Evolutionary conservation across 1,284 basidiomycete genomes (phyloP).

Genomic region (Cerrena zonata): DNA sequence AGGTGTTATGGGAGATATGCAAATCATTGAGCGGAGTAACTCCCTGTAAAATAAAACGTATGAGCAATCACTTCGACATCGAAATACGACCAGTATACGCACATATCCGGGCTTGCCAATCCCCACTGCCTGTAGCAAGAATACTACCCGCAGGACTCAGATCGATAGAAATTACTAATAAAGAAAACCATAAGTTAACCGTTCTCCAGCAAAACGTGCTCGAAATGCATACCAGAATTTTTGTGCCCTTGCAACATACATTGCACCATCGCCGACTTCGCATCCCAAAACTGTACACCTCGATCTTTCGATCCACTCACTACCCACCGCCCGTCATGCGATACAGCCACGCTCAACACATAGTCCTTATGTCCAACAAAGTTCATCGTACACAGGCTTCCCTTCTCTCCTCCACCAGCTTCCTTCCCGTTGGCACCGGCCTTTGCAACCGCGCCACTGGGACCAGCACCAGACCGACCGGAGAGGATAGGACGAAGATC

Average conservation of each 20-base stretch:
- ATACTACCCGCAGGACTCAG: conserved; percentile 68
- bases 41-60: background rate
- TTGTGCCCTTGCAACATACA: conserved; percentile 82
- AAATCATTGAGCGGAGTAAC: background rate
- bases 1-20: background rate
- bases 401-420: conserved; percentile 30
- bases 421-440: conserved; percentile 15
- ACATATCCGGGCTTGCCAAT: conserved; percentile 80
- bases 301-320: conserved; percentile 77
- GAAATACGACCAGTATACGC: conserved; percentile 20
- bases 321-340: conserved; percentile 70
- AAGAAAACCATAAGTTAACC: conserved; percentile 4
- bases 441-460: conserved; percentile 12
- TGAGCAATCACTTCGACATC: background rate
- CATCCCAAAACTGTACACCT: conserved; percentile 75
- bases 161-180: conserved; percentile 77
- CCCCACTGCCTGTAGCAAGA: conserved; percentile 77
- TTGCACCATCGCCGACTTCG: conserved; percentile 60
- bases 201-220: conserved; percentile 1
- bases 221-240: conserved; percentile 54
- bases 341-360: conserved; percentile 59
- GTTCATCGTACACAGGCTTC: conserved; percentile 52
- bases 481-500: conserved; percentile 41
- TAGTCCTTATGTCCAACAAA: conserved; percentile 66
- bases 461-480: conserved; percentile 6